Conservation (phyloP, 345 rosid species). For the Linum usitatissimum region DNA sequence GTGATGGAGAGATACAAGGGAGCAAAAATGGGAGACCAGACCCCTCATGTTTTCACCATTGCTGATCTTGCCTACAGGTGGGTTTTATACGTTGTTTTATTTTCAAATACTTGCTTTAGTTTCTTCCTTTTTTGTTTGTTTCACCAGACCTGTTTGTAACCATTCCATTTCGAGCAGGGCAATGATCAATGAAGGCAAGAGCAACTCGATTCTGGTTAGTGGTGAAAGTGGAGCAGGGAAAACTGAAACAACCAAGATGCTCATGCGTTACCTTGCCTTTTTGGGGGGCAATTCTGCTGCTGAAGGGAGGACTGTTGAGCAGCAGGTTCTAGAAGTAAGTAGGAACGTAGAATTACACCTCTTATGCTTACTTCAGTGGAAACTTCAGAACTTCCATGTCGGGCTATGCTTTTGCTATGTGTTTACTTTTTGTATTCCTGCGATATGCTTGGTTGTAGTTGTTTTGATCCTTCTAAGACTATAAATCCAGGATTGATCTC, state of each 20-base stretch:
- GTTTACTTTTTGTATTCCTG: not conserved
- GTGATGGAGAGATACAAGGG: constrained; percentile 69
- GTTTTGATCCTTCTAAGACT: not conserved
- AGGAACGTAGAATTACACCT: constrained; percentile 9
- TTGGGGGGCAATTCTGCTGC: constrained; percentile 57
- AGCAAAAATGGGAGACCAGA: constrained; percentile 35
- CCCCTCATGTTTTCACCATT: constrained; percentile 80
- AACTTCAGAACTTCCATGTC: too few relatives aligned
- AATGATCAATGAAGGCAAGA: constrained; percentile 67
- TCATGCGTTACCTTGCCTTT: constrained; percentile 86
- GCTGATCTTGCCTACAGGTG: constrained; percentile 81
- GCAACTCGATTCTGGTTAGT: constrained; percentile 77
- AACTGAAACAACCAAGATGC: constrained; percentile 91
- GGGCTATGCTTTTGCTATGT: too few relatives aligned
- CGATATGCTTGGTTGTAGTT: not conserved
- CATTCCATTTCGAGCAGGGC: constrained; percentile 33
- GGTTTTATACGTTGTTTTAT: not conserved
- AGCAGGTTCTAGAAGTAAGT: constrained; percentile 75
- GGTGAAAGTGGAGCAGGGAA: constrained; percentile 99
- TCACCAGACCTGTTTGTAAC: constrained; percentile 10
- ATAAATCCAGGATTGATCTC: not conserved
- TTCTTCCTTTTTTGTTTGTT: not conserved
- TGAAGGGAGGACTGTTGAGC: constrained; percentile 67
- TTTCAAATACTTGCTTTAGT: not conserved
- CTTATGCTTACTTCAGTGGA: not conserved